A percentile compares a stretch with the other conserved stretches of the same genome.
Conservation (phyloP, 768 basidiomycete species). For the Sarcodon sp. region DNA sequence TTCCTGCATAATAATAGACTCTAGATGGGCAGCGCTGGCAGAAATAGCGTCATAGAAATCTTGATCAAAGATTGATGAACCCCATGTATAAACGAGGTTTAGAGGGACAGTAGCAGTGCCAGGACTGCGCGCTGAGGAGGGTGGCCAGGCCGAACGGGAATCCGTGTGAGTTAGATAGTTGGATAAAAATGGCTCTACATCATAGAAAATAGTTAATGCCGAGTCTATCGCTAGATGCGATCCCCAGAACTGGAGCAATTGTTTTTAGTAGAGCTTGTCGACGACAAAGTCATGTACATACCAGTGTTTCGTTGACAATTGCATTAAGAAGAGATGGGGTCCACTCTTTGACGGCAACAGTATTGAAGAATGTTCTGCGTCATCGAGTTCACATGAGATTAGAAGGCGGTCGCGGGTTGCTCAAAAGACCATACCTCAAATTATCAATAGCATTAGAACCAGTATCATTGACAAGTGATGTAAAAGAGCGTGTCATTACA, state of each 20-base stretch:
- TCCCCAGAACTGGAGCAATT: conserved; percentile 30
- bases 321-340: conserved; percentile 24
- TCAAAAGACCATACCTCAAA: conserved; percentile 10
- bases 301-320: conserved; percentile 30
- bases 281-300: conserved; percentile 5
- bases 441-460: conserved; percentile 22
- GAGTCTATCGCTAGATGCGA: conserved; percentile 12
- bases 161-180: conserved; percentile 22
- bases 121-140: conserved; percentile 19
- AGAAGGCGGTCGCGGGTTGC: conserved; percentile 9
- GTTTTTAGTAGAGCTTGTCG: not conserved
- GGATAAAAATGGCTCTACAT: conserved; percentile 38
- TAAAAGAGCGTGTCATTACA: conserved; percentile 26
- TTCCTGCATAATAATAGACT: conserved; percentile 19
- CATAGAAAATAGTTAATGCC: conserved; percentile 29
- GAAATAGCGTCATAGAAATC: conserved; percentile 26
- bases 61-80: conserved; percentile 21
- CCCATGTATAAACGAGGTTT: conserved; percentile 34
- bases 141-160: conserved; percentile 32
- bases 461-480: conserved; percentile 24
- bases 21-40: conserved; percentile 25
- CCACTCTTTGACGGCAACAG: conserved; percentile 25
- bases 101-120: conserved; percentile 22
- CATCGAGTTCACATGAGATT: not conserved
- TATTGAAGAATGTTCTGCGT: conserved; percentile 19